phyloP scores from a whole-genome alignment of 2,329 filamentous ascomycete species.

The Phaeosphaeriaceae sp. region DNA sequence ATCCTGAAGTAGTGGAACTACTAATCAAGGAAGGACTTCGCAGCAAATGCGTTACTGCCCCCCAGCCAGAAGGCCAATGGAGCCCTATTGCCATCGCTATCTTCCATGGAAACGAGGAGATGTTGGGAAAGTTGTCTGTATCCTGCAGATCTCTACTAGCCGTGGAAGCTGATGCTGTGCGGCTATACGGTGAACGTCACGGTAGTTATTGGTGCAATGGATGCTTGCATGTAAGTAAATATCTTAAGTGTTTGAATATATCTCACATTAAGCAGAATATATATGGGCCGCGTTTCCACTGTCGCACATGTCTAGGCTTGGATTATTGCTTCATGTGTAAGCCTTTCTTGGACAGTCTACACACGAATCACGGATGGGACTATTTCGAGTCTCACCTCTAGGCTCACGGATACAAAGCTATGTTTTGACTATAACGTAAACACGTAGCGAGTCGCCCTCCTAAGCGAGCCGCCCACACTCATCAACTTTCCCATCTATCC shows the following conservation, averaged over 20 bases:
- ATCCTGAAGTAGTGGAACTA: conserved; percentile 3
- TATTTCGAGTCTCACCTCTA: not conserved
- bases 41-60: conserved; percentile 2
- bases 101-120: conserved; percentile 13
- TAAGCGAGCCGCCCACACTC: too few species aligned
- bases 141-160: conserved; percentile 1
- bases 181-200: conserved; percentile 1
- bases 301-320: conserved; percentile 4
- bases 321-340: conserved; percentile 18
- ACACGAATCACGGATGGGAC: conserved; percentile 10
- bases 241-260: not conserved
- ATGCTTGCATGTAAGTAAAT: conserved; percentile 17
- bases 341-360: conserved; percentile 7
- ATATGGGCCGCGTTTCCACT: conserved; percentile 15
- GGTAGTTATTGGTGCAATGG: conserved; percentile 5
- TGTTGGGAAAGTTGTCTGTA: conserved; percentile 9
- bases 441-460: too few species aligned
- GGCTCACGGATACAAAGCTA: not conserved
- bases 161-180: not conserved
- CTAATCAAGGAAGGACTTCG: conserved; percentile 5
- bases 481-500: too few species aligned
- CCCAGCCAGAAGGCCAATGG: conserved; percentile 11
- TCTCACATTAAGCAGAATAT: conserved; percentile 10
- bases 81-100: conserved; percentile 14
- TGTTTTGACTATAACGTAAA: not conserved